Evolutionary conservation across 768 basidiomycete genomes (phyloP).

Genomic region (Trametes cubensis): DNA sequence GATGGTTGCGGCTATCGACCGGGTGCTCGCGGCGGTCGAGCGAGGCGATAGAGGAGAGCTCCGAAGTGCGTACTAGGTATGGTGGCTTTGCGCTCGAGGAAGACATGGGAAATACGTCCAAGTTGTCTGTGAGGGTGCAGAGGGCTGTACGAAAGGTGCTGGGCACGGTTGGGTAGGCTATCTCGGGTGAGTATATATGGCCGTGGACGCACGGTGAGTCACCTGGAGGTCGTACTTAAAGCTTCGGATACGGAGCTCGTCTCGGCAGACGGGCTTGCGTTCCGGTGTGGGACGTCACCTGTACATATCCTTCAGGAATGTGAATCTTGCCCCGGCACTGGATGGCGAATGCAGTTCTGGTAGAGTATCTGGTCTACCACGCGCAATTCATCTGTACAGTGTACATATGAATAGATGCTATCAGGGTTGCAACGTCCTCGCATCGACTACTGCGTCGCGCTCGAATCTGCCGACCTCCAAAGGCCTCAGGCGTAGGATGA

Average conservation of each 20-base stretch:
- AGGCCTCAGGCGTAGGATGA: no score
- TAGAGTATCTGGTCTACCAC: no score
- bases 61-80: conserved; percentile 20
- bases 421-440: no score
- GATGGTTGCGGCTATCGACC: conserved; percentile 8
- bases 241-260: no score
- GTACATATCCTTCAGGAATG: no score
- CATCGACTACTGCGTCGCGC: no score
- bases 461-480: no score
- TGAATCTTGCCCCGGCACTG: no score
- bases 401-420: no score
- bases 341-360: no score
- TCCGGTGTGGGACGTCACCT: not conserved
- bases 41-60: not conserved
- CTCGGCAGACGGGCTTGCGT: no score
- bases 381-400: no score
- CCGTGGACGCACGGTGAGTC: not conserved
- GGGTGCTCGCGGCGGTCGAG: conserved; percentile 15
- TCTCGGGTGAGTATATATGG: not conserved
- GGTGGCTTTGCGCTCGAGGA: not conserved
- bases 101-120: not conserved
- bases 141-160: not conserved
- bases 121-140: not conserved
- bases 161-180: not conserved
- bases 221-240: not conserved